These are phyloP conservation scores for Citrus australasica DNA, from an alignment of 345 rosid species.

Conservation along the genomic window DNA sequence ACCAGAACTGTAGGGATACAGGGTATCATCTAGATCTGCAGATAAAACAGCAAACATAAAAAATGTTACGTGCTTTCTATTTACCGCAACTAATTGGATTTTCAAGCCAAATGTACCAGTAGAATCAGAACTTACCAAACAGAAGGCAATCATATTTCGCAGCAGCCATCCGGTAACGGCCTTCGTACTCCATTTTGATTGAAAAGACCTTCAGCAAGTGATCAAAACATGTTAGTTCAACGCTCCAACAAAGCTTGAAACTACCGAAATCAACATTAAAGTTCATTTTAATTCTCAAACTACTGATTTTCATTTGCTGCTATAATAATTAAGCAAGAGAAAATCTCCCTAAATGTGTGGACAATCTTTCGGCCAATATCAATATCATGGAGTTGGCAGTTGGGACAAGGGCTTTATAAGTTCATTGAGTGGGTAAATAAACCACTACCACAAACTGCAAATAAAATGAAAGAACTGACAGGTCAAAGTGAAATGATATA, in stretches of 20 bases:
- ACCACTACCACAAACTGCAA: conserved; percentile 12
- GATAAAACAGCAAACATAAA: neutral
- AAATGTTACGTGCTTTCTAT: neutral
- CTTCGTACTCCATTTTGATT: conserved; percentile 51
- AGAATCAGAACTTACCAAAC: conserved; percentile 49
- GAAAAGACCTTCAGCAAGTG: conserved; percentile 28
- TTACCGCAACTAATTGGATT: neutral
- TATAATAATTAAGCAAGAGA: conserved; percentile 1
- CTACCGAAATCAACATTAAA: conserved; percentile 15
- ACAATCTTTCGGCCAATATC: conserved; percentile 2
- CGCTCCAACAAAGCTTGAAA: conserved; percentile 16
- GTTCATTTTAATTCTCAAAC: conserved; percentile 21
- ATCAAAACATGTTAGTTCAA: conserved; percentile 14
- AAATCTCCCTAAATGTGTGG: conserved; percentile 10
- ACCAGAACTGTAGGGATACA: conserved; percentile 72
- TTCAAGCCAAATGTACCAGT: neutral
- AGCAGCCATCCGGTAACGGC: conserved; percentile 33
- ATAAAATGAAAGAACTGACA: conserved; percentile 4
- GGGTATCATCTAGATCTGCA: conserved; percentile 92
- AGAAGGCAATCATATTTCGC: conserved; percentile 72
- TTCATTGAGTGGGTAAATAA: conserved; percentile 28
- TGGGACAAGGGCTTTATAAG: conserved; percentile 12
- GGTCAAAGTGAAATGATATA: neutral
- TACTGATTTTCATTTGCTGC: conserved; percentile 10
- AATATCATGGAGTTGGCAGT: neutral